Base-by-base conservation (phyloP, 768 basidiomycete species). In the Cystobasidium tubakii region DNA sequence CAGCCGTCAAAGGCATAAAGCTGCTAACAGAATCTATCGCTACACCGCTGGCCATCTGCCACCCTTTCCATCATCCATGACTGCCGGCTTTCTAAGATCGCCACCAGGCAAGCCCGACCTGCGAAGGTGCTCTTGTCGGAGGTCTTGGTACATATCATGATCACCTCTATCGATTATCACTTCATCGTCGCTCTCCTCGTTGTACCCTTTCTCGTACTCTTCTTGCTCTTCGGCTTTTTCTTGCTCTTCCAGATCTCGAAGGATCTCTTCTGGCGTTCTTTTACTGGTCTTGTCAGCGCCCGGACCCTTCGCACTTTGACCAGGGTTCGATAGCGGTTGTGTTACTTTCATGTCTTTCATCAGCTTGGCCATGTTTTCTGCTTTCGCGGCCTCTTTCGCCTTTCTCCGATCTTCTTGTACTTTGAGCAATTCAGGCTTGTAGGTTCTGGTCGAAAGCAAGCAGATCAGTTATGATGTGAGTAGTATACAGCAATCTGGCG, bases 401-500 rank as follows among this genome's bases (percentile, higher is more conserved):
- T 87, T 84, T 69, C 90, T 81, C 66, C 81, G 81, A 77, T 79
- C 78, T 74, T 76, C 77, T 12, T 81, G 80, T 6, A 92, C 87
- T 39, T 87, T 86, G 54, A 88, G 85, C 4, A 98, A 85, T 79
- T 97, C 94, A 0, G 94, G 93, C 39, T 92, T 85, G 80, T 98
- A 99, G 69, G 93, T 91, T 75, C 92, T 95, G 81, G 34, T 71
- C 3, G 43, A 21, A 60, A 55, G 25, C 62, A 54, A 60, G 50
- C 33, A 50, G 65, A 42, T 39, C 44, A 42, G 34, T n/a, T 39
- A 34, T 55, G 42, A 42, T 25, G 19, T n/a, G n/a, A n/a, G n/a
- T 29, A 62, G 39, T 21, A 73, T 4, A 66, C 53, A 29, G 53
- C 21, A 36, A 13, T n/a, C 46, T 31, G 62, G 31, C 42, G 31